Evolutionary conservation across 2,329 filamentous ascomycete genomes (phyloP).

Genomic region (Penicillium sp.): DNA sequence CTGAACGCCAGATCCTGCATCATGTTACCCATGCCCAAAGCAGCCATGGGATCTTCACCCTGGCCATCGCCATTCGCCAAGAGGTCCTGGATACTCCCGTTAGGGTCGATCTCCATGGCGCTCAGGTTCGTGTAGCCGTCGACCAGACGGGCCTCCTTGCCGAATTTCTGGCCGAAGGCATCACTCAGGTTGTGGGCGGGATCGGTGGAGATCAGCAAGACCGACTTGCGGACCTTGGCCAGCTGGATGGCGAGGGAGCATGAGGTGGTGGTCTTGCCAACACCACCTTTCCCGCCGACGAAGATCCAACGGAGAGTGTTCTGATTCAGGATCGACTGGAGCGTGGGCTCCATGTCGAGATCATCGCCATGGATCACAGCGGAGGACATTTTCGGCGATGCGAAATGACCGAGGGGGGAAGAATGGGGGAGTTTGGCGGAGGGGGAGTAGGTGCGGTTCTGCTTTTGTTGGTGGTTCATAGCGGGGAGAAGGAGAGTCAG

Average conservation of each 20-base stretch:
- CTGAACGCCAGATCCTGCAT: slow-evolving; percentile 98
- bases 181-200: slow-evolving; percentile 97
- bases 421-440: slow-evolving; percentile 4
- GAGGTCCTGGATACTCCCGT: slow-evolving; percentile 95
- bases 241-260: slow-evolving; percentile 98
- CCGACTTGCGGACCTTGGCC: slow-evolving; percentile 89
- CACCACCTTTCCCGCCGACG: slow-evolving; percentile 96
- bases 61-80: slow-evolving; percentile 74
- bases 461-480: slow-evolving; percentile 2
- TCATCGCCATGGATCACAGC: slow-evolving; percentile 61
- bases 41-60: slow-evolving; percentile 66
- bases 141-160: slow-evolving; percentile 92
- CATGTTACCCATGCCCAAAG: slow-evolving; percentile 82
- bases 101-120: slow-evolving; percentile 99
- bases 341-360: slow-evolving; percentile 78
- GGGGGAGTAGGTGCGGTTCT: slow-evolving; percentile 3
- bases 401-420: slow-evolving; percentile 13
- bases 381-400: slow-evolving; percentile 41
- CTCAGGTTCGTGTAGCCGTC: slow-evolving; percentile 92
- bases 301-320: slow-evolving; percentile 98
- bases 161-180: slow-evolving; percentile 98
- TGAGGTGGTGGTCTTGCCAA: slow-evolving; percentile 99
- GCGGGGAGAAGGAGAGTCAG: slow-evolving; percentile 9
- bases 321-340: slow-evolving; percentile 94
- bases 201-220: slow-evolving; percentile 97